Percentiles rank a stretch among this genome's conserved stretches.
phyloP scores from a whole-genome alignment of 345 rosid genomes.

The Microcos paniculata region DNA sequence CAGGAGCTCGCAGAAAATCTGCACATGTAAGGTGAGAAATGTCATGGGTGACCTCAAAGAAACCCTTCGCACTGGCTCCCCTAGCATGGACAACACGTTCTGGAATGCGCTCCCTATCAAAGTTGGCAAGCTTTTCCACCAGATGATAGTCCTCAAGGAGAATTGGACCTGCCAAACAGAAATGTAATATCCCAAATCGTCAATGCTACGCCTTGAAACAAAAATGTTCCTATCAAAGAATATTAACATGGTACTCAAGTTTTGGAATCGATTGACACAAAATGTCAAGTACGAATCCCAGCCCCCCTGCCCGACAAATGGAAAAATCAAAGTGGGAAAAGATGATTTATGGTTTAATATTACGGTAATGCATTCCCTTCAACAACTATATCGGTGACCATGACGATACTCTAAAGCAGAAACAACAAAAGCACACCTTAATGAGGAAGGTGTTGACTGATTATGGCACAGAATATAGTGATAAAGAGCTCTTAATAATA shows the following conservation, averaged over 20 bases:
- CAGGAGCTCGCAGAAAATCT: slow-evolving; percentile 92
- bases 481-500: not conserved
- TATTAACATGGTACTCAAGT: not conserved
- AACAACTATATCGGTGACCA: not conserved
- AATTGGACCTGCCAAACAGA: slow-evolving; percentile 63
- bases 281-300: not conserved
- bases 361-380: not conserved
- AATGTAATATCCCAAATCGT: not conserved
- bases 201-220: not conserved
- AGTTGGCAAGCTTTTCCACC: slow-evolving; percentile 88
- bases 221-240: not conserved
- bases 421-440: not conserved
- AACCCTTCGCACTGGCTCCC: slow-evolving; percentile 98
- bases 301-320: not conserved
- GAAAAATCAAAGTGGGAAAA: not conserved
- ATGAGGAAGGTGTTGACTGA: not conserved
- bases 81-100: slow-evolving; percentile 99
- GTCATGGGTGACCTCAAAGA: slow-evolving; percentile 97
- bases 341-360: not conserved
- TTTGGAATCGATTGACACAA: not conserved
- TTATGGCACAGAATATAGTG: not conserved
- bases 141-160: slow-evolving; percentile 97
- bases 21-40: slow-evolving; percentile 76
- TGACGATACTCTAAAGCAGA: not conserved
- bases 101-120: slow-evolving; percentile 91